phyloP scores from a whole-genome alignment of 176 grass and related monocot species.

The Chloris gayana region DNA sequence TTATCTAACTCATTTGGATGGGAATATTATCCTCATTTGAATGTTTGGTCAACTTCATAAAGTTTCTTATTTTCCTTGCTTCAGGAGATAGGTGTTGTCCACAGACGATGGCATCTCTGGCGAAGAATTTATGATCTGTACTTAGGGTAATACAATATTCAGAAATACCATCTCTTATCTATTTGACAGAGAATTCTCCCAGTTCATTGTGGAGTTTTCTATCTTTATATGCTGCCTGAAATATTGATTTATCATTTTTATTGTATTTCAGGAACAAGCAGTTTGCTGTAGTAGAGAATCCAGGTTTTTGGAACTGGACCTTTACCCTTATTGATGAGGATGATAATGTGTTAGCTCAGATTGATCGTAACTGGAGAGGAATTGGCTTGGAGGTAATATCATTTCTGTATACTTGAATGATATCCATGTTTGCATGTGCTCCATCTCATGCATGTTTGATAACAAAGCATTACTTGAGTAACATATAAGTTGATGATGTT shows the following conservation, averaged over 20 bases:
- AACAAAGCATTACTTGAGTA: background rate
- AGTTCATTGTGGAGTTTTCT: slow-evolving; percentile 22
- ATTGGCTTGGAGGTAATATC: slow-evolving; percentile 83
- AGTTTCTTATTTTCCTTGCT: slow-evolving; percentile 30
- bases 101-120: slow-evolving; percentile 98
- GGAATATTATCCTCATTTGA: slow-evolving; percentile 27
- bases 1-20: slow-evolving; percentile 27
- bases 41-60: slow-evolving; percentile 21
- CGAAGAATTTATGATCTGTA: slow-evolving; percentile 98
- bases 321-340: slow-evolving; percentile 88
- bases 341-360: slow-evolving; percentile 76
- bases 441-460: slow-evolving; percentile 14
- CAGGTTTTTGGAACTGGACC: slow-evolving; percentile 97
- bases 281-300: slow-evolving; percentile 99
- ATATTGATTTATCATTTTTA: slow-evolving; percentile 28
- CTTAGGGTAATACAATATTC: slow-evolving; percentile 72
- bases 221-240: slow-evolving; percentile 34
- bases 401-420: slow-evolving; percentile 23
- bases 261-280: slow-evolving; percentile 73
- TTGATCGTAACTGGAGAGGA: slow-evolving; percentile 96
- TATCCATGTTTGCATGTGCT: background rate
- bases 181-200: slow-evolving; percentile 10
- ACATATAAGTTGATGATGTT: background rate
- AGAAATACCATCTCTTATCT: slow-evolving; percentile 4
- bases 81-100: slow-evolving; percentile 92